These are phyloP conservation scores for Russula abietina DNA, from an alignment of 768 basidiomycete genomes.

Conservation along the genomic window DNA sequence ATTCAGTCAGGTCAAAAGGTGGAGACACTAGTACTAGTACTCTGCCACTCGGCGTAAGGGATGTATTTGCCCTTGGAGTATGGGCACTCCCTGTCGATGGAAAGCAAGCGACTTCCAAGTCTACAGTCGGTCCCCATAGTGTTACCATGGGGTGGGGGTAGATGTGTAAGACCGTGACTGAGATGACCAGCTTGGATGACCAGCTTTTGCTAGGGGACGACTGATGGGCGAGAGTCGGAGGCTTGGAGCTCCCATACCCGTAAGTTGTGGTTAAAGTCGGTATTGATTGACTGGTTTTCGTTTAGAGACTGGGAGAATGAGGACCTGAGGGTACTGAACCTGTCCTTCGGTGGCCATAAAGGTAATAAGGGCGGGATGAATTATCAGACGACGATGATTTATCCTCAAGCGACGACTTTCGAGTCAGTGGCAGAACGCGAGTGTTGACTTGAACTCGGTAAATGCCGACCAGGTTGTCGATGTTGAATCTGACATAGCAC, in stretches of 20 bases:
- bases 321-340: conserved; percentile 41
- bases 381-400: conserved; percentile 37
- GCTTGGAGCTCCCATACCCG: conserved; percentile 33
- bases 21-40: no score
- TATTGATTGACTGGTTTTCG: conserved; percentile 36
- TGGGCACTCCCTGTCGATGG: no score
- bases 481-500: no score
- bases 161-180: conserved; percentile 28
- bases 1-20: no score
- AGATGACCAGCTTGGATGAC: conserved; percentile 34
- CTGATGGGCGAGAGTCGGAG: conserved; percentile 38
- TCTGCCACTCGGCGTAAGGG: no score
- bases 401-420: conserved; percentile 50
- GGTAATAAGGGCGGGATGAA: conserved; percentile 29
- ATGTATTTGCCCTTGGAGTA: no score
- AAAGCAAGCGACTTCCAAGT: no score
- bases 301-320: conserved; percentile 36
- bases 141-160: conserved; percentile 30
- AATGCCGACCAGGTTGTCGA: no score
- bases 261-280: conserved; percentile 37
- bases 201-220: conserved; percentile 47
- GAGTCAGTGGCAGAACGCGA: no score
- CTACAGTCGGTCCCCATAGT: conserved; percentile 30
- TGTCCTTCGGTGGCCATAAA: conserved; percentile 44
- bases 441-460: no score